Evolutionary conservation across 805 yeast species (phyloP).

Genomic region (Starmerella potacharoeniae): DNA sequence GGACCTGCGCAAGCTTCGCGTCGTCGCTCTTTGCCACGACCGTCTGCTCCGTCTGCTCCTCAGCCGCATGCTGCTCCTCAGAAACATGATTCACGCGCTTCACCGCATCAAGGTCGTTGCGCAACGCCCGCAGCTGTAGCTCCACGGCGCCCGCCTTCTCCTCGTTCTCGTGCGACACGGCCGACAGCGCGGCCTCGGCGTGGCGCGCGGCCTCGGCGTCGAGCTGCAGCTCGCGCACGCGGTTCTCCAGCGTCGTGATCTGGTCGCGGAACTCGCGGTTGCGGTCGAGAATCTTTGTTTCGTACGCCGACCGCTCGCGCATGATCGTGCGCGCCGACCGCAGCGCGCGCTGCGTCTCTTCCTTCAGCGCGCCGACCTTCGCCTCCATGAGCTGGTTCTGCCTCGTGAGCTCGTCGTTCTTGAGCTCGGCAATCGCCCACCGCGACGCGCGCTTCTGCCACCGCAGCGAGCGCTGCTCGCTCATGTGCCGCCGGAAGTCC

Average conservation of each 20-base stretch:
- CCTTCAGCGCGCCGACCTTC: conserved; percentile 23
- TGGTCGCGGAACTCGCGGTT: conserved; percentile 27
- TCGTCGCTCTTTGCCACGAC: background rate
- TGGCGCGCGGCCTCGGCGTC: conserved; percentile 25
- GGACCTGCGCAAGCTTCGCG: background rate
- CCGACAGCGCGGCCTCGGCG: conserved; percentile 26
- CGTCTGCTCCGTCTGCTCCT: background rate
- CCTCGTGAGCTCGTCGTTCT: conserved; percentile 25
- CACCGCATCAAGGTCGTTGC: background rate
- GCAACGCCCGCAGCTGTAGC: conserved; percentile 2
- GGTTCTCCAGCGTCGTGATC: conserved; percentile 20
- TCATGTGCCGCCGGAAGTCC: conserved; percentile 40
- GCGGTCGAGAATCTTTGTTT: conserved; percentile 27
- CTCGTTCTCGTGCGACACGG: conserved; percentile 28
- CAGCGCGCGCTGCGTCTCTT: conserved; percentile 26
- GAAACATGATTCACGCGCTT: background rate
- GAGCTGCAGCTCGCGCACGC: conserved; percentile 19
- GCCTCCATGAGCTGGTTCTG: conserved; percentile 26
- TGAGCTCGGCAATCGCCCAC: conserved; percentile 24
- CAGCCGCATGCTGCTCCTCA: background rate
- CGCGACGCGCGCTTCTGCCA: conserved; percentile 28
- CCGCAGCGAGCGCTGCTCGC: conserved; percentile 31
- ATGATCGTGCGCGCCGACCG: conserved; percentile 27
- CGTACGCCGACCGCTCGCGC: conserved; percentile 31
- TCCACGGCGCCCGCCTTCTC: conserved; percentile 23